Evolutionary conservation across 108 stramenopile species (phyloP).

Genomic region (Phaeodactylum tricornutum): DNA sequence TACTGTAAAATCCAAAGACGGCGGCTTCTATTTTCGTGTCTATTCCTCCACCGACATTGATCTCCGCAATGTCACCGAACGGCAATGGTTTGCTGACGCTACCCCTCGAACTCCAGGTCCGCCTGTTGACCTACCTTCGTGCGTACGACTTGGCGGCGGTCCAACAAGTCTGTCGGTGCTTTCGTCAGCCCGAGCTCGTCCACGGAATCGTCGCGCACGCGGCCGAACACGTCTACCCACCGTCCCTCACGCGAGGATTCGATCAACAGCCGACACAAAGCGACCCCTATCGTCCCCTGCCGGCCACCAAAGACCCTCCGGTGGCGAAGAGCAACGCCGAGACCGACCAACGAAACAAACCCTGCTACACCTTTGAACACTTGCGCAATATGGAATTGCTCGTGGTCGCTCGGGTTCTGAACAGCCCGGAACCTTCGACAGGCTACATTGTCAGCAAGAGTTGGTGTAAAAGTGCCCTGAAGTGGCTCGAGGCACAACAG

Average conservation of each 20-base stretch:
- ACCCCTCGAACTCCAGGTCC: conserved; percentile 56
- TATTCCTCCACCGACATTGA: too few species aligned
- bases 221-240: conserved; percentile 63
- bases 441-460: conserved; percentile 74
- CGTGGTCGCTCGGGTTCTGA: conserved; percentile 75
- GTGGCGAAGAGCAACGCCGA: background rate
- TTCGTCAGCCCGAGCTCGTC: conserved; percentile 49
- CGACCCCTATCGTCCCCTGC: too few species aligned
- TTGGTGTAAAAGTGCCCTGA: conserved; percentile 76
- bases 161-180: conserved; percentile 54
- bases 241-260: conserved; percentile 54
- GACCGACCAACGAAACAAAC: background rate
- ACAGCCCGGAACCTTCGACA: conserved; percentile 55
- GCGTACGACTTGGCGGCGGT: conserved; percentile 72
- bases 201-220: conserved; percentile 39
- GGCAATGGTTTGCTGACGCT: conserved; percentile 20
- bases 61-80: too few species aligned
- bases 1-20: too few species aligned
- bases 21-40: too few species aligned
- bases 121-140: conserved; percentile 69
- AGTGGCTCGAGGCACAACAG: conserved; percentile 72
- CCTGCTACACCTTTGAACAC: conserved; percentile 51
- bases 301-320: conserved; percentile 9
- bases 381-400: conserved; percentile 84
- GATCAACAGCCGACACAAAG: conserved; percentile 14